Evolutionary conservation across 1,139 yeast genomes (phyloP).

Genomic region (Saccharomyces hybrid): DNA sequence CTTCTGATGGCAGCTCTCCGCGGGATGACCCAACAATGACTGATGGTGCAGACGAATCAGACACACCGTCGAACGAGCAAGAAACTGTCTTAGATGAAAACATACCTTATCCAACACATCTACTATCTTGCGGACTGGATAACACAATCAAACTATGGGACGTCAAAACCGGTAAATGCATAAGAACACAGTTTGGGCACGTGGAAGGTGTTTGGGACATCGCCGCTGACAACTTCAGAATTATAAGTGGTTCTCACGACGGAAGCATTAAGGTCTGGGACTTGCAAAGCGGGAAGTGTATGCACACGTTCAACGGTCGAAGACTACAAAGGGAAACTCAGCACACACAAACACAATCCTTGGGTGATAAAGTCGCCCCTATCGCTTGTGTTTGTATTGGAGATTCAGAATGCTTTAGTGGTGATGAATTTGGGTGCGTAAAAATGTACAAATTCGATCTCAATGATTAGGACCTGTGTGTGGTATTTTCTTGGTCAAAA

Average conservation of each 20-base stretch:
- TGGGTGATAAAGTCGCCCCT: slow-evolving; percentile 37
- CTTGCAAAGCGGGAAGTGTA: slow-evolving; percentile 82
- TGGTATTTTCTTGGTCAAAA: not conserved
- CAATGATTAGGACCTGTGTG: not conserved
- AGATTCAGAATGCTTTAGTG: slow-evolving; percentile 84
- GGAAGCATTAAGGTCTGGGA: slow-evolving; percentile 91
- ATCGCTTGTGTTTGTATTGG: slow-evolving; percentile 85
- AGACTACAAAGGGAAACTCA: slow-evolving; percentile 23
- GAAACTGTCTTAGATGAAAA: slow-evolving; percentile 19
- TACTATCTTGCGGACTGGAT: slow-evolving; percentile 81
- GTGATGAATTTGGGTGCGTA: slow-evolving; percentile 79
- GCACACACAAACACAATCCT: slow-evolving; percentile 3
- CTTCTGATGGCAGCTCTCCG: slow-evolving; percentile 8
- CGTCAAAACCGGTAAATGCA: slow-evolving; percentile 74
- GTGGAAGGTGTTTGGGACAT: slow-evolving; percentile 97
- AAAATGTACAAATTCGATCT: slow-evolving; percentile 72
- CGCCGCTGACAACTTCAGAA: slow-evolving; percentile 89
- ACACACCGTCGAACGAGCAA: not conserved
- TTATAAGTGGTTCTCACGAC: slow-evolving; percentile 91
- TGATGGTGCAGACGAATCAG: slow-evolving; percentile 5
- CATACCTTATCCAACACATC: slow-evolving; percentile 59
- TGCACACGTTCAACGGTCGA: slow-evolving; percentile 78
- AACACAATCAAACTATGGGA: slow-evolving; percentile 94
- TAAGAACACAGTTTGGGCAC: slow-evolving; percentile 92
- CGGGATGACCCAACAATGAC: slow-evolving; percentile 12